Evolutionary conservation across 228 moss, liverwort and hornwort species (phyloP).

Genomic region (Sphagnum magellanicum): DNA sequence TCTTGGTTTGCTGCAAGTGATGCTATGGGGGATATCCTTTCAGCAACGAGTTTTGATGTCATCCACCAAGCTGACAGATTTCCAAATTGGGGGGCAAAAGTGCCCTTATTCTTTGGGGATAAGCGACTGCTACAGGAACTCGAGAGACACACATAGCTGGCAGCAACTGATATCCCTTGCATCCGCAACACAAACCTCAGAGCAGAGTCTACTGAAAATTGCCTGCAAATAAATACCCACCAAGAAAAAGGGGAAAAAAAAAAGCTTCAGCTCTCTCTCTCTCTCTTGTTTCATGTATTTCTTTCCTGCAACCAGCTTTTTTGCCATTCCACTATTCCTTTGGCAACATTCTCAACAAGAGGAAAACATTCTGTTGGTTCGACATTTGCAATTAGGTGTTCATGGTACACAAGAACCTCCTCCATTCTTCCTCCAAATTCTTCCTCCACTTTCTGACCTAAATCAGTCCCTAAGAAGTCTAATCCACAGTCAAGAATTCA

Average conservation of each 20-base stretch:
- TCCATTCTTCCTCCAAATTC: too few relatives aligned
- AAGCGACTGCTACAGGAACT: conserved; percentile 17
- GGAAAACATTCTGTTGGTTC: neutral
- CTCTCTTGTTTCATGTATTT: neutral
- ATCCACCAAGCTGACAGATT: conserved; percentile 21
- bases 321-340: neutral
- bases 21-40: conserved; percentile 40
- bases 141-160: conserved; percentile 30
- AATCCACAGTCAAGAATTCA: too few relatives aligned
- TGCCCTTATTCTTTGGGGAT: conserved; percentile 36
- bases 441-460: too few relatives aligned
- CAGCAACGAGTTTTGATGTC: conserved; percentile 8
- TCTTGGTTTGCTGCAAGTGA: conserved; percentile 90
- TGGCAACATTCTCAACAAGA: neutral
- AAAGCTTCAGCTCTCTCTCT: neutral
- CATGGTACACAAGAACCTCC: too few relatives aligned
- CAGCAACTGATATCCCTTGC: conserved; percentile 20
- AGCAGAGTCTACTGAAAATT: conserved; percentile 13
- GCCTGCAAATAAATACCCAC: conserved; percentile 10
- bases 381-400: neutral
- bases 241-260: too few relatives aligned
- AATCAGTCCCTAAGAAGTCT: too few relatives aligned
- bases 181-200: conserved; percentile 10
- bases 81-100: conserved; percentile 24
- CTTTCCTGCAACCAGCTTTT: neutral